These are phyloP conservation scores for Leishmania major DNA, from an alignment of 208 protist genomes.

Conservation along the genomic window DNA sequence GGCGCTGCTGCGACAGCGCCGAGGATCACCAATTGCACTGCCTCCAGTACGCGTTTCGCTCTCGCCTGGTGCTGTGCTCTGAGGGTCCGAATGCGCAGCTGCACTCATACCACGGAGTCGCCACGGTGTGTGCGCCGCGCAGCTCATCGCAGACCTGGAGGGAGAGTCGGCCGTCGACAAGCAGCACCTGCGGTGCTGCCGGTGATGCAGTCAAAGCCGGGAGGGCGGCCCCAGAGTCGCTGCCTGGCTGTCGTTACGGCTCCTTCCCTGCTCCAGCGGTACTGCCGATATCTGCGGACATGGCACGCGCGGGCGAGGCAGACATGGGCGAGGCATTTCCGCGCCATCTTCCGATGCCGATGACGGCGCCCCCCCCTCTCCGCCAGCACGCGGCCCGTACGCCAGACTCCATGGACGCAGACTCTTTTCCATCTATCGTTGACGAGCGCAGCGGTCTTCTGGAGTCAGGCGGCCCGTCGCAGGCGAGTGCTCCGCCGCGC, in stretches of 20 bases:
- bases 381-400: not conserved
- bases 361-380: constrained; percentile 14
- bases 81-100: constrained; percentile 72
- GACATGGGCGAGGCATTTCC: constrained; percentile 4
- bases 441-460: constrained; percentile 12
- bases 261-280: not conserved
- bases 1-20: constrained; percentile 10
- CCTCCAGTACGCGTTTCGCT: constrained; percentile 27
- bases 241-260: not conserved
- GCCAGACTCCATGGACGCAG: not conserved
- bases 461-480: not conserved
- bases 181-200: not conserved
- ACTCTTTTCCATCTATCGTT: not conserved
- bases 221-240: not conserved
- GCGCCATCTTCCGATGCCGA: constrained; percentile 7
- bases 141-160: constrained; percentile 12
- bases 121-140: constrained; percentile 28
- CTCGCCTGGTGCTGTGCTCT: constrained; percentile 39
- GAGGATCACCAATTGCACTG: constrained; percentile 31
- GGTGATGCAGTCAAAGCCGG: not conserved
- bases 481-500: too few species aligned
- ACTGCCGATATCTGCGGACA: not conserved
- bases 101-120: constrained; percentile 49
- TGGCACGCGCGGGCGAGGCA: not conserved
- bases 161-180: not conserved